Conservation (phyloP, 805 yeast species). For the Dipodascus geniculatus region DNA sequence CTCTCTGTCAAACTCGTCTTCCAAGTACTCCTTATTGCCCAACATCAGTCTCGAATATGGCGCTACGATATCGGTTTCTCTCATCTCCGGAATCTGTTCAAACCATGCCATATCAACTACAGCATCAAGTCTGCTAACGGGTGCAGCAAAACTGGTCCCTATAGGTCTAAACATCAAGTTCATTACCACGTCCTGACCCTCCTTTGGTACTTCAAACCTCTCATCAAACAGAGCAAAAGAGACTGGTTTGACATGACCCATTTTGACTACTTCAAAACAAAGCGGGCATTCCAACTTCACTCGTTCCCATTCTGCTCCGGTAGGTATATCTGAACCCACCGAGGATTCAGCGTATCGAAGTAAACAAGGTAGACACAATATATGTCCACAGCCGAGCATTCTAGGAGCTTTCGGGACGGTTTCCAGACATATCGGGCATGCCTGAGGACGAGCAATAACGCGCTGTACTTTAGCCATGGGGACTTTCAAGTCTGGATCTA, state of each 20-base stretch:
- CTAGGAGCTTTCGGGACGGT: conserved; percentile 85
- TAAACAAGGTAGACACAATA: conserved; percentile 76
- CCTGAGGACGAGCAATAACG: conserved; percentile 57
- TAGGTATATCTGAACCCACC: conserved; percentile 28
- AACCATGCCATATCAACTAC: conserved; percentile 29
- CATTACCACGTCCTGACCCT: conserved; percentile 43
- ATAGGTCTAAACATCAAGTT: conserved; percentile 48
- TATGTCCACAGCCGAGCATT: conserved; percentile 92
- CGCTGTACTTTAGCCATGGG: conserved; percentile 50
- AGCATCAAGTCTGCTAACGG: conserved; percentile 32
- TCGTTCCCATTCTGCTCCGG: conserved; percentile 12
- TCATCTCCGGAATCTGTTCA: conserved; percentile 14
- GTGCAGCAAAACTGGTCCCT: conserved; percentile 4
- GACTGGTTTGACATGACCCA: conserved; percentile 57
- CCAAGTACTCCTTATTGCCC: conserved; percentile 45
- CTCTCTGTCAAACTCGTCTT: conserved; percentile 49
- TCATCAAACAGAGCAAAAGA: conserved; percentile 36
- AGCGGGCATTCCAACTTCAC: conserved; percentile 63
- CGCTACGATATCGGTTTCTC: background rate
- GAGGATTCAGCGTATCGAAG: conserved; percentile 48
- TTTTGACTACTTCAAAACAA: conserved; percentile 48
- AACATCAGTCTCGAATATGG: conserved; percentile 58
- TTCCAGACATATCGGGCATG: conserved; percentile 85
- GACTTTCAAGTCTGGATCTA: conserved; percentile 69
- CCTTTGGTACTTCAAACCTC: conserved; percentile 44